A percentile compares a stretch with the other conserved stretches of the same genome.
phyloP scores from a whole-genome alignment of 23 red algal species.

The Gracilaria gracilis region DNA sequence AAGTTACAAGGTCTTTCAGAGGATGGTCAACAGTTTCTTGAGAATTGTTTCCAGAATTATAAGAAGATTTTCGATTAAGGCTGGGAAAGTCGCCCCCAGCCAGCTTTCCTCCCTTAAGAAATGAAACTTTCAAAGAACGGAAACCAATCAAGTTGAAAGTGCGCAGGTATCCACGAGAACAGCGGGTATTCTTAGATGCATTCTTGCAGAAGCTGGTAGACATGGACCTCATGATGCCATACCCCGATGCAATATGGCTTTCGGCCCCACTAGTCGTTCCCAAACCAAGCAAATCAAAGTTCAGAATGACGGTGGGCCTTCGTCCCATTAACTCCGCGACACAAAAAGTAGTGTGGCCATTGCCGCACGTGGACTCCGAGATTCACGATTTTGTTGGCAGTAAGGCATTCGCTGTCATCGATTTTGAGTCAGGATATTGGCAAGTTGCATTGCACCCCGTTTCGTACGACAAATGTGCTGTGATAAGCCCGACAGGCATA shows the following conservation, averaged over 20 bases:
- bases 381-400: conserved; percentile 30
- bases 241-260: not conserved
- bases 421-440: conserved; percentile 54
- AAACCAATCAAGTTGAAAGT: conserved; percentile 31
- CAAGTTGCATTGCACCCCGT: conserved; percentile 44
- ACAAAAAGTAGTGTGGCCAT: not conserved
- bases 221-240: not conserved
- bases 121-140: not conserved
- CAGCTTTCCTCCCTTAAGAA: conserved; percentile 14
- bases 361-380: conserved; percentile 41
- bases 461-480: conserved; percentile 13
- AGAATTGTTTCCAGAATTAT: too few relatives aligned
- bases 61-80: conserved; percentile 26
- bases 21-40: too few relatives aligned
- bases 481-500: conserved; percentile 13
- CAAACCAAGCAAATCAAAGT: conserved; percentile 30
- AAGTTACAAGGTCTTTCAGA: too few relatives aligned
- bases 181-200: conserved; percentile 5
- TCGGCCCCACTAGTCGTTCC: conserved; percentile 27
- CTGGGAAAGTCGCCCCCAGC: conserved; percentile 49
- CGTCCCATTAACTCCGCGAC: conserved; percentile 48
- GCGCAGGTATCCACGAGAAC: conserved; percentile 28
- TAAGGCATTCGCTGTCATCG: conserved; percentile 14
- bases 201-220: conserved; percentile 26
- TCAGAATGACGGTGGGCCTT: conserved; percentile 43